A percentile compares a stretch with the other conserved stretches of the same genome.
Conservation (phyloP, 768 basidiomycete genomes). For the Pisolithus tinctorius region DNA sequence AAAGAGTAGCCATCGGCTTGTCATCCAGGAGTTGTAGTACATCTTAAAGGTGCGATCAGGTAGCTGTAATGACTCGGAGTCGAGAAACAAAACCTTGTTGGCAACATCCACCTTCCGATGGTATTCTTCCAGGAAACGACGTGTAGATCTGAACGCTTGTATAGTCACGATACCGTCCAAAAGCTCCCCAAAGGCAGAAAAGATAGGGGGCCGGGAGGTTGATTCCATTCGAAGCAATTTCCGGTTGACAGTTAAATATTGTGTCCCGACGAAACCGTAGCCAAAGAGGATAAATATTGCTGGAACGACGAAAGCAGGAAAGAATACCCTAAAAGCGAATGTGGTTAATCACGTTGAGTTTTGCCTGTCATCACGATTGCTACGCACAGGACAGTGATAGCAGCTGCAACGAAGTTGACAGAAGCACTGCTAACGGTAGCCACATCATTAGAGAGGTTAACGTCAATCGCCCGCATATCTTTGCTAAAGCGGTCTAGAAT, state of each 20-base stretch:
- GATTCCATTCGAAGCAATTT: constrained; percentile 89
- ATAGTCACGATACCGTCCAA: constrained; percentile 91
- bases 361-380: background rate
- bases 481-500: constrained; percentile 85
- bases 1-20: constrained; percentile 77
- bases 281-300: constrained; percentile 65
- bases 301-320: constrained; percentile 80
- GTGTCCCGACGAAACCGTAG: constrained; percentile 64
- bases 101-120: constrained; percentile 71
- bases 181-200: constrained; percentile 75
- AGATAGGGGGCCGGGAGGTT: constrained; percentile 78
- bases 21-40: constrained; percentile 91
- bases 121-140: constrained; percentile 65
- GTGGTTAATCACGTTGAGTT: constrained; percentile 5
- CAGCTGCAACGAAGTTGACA: constrained; percentile 69
- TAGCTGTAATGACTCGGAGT: background rate
- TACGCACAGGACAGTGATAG: constrained; percentile 63
- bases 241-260: constrained; percentile 73
- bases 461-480: constrained; percentile 86
- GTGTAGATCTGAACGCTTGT: constrained; percentile 82
- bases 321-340: constrained; percentile 44
- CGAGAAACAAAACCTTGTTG: constrained; percentile 50
- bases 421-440: constrained; percentile 73
- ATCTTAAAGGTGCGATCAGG: constrained; percentile 33
- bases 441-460: constrained; percentile 57